Evolutionary conservation across 208 protist species (phyloP).

Genomic region (Acanthamoeba healyi): DNA sequence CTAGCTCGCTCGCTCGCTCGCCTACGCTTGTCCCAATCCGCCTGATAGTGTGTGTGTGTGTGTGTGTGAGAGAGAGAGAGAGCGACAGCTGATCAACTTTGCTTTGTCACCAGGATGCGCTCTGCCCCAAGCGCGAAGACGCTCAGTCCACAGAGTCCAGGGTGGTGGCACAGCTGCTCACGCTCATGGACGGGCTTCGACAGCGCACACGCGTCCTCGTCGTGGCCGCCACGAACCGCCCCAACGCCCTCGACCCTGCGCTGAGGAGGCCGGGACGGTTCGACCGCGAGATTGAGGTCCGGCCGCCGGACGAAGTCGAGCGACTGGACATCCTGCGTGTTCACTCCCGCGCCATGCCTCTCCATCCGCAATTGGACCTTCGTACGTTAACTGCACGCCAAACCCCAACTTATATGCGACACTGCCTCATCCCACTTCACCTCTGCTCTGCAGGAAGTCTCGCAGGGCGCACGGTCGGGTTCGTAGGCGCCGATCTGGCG

Average conservation of each 20-base stretch:
- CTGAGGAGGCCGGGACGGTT: conserved; percentile 84
- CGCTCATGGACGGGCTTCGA: conserved; percentile 75
- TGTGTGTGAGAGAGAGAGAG: too few species aligned
- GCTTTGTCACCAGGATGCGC: conserved; percentile 65
- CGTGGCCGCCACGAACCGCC: conserved; percentile 85
- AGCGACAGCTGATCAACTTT: too few species aligned
- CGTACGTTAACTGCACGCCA: neutral
- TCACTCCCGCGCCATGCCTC: conserved; percentile 56
- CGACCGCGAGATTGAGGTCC: conserved; percentile 83
- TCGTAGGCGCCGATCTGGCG: conserved; percentile 84
- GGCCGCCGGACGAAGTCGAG: conserved; percentile 67
- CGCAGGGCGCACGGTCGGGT: conserved; percentile 59
- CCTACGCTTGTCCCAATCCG: neutral
- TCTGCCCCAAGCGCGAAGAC: conserved; percentile 72
- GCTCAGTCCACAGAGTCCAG: conserved; percentile 58
- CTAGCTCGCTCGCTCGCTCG: neutral
- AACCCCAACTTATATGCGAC: neutral
- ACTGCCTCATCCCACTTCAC: too few species aligned
- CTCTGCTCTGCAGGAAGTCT: neutral
- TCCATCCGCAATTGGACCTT: conserved; percentile 35
- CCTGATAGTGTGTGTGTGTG: neutral
- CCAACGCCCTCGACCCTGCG: conserved; percentile 83
- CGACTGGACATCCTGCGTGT: conserved; percentile 79
- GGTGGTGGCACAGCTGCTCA: conserved; percentile 82
- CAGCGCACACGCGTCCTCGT: conserved; percentile 75